Evolutionary conservation across 2,329 filamentous ascomycete species (phyloP).

Genomic region (Colletotrichum sp.): DNA sequence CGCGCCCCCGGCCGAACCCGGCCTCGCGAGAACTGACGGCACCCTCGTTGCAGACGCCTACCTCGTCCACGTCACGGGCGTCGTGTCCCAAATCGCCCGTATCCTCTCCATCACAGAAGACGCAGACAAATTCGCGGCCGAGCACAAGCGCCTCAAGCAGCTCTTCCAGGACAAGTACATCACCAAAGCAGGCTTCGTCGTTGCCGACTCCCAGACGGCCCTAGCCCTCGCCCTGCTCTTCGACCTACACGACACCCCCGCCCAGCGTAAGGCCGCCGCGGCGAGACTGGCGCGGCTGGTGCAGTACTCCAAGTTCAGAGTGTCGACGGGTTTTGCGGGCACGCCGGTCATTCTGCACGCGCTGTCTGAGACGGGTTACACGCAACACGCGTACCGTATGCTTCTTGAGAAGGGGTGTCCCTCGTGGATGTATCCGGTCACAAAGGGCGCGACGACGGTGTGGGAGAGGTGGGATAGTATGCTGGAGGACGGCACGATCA

Average conservation of each 20-base stretch:
- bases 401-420: conserved; percentile 47
- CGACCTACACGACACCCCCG: conserved; percentile 29
- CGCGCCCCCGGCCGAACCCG: conserved; percentile 45
- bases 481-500: conserved; percentile 45
- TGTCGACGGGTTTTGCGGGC: conserved; percentile 48
- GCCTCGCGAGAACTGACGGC: conserved; percentile 41
- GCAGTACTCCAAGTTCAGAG: conserved; percentile 33
- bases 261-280: conserved; percentile 25
- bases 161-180: conserved; percentile 38
- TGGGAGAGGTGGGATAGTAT: conserved; percentile 59
- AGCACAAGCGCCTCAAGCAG: conserved; percentile 23
- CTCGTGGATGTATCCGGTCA: conserved; percentile 52
- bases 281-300: conserved; percentile 34
- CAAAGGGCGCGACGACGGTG: conserved; percentile 48
- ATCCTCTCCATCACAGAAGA: conserved; percentile 32
- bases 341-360: conserved; percentile 42
- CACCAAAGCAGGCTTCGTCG: conserved; percentile 28
- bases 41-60: conserved; percentile 52
- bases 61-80: conserved; percentile 44
- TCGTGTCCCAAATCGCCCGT: conserved; percentile 37
- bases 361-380: conserved; percentile 29
- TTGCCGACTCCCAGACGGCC: conserved; percentile 44
- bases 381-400: conserved; percentile 48
- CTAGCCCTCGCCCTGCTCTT: conserved; percentile 41
- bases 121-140: conserved; percentile 22